Conservation (phyloP, 257 asterid species). For the Scutellaria baicalensis region DNA sequence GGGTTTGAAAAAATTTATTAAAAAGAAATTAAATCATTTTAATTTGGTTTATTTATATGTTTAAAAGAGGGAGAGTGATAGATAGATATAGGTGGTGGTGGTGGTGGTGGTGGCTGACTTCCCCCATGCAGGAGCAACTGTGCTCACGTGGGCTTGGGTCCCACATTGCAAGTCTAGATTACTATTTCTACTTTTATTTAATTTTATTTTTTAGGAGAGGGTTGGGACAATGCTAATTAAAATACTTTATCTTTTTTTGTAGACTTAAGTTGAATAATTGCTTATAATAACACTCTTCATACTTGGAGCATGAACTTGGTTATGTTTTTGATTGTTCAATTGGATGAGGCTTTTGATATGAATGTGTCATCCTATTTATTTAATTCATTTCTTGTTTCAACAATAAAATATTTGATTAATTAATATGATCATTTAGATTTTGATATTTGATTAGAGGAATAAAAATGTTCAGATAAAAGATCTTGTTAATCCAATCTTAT, state of each 20-base stretch:
- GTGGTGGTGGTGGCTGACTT: slow-evolving; percentile 54
- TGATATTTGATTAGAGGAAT: too few species aligned
- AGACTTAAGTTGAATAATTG: slow-evolving; percentile 44
- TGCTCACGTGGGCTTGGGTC: slow-evolving; percentile 89
- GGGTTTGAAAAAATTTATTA: slow-evolving; percentile 24
- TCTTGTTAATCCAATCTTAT: too few species aligned
- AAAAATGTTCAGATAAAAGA: too few species aligned
- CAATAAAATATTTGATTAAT: not conserved
- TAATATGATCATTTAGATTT: too few species aligned
- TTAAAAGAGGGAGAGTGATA: slow-evolving; percentile 14
- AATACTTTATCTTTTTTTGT: slow-evolving; percentile 33
- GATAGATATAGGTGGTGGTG: slow-evolving; percentile 26
- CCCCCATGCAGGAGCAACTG: slow-evolving; percentile 48
- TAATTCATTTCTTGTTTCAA: not conserved
- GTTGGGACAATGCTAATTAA: slow-evolving; percentile 16
- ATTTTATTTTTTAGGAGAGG: not conserved
- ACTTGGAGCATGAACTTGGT: slow-evolving; percentile 55
- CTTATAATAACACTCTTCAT: slow-evolving; percentile 29
- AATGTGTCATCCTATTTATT: not conserved
- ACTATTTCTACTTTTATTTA: slow-evolving; percentile 14
- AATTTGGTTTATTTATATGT: not conserved
- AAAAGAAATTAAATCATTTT: not conserved
- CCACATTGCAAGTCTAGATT: slow-evolving; percentile 36
- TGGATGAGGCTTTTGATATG: slow-evolving; percentile 3
- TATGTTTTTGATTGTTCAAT: slow-evolving; percentile 16